Percentiles rank a stretch among this genome's conserved stretches.
Conservation (phyloP, 371 early-diverging fungal genomes). For the Lichtheimia hyalospora region DNA sequence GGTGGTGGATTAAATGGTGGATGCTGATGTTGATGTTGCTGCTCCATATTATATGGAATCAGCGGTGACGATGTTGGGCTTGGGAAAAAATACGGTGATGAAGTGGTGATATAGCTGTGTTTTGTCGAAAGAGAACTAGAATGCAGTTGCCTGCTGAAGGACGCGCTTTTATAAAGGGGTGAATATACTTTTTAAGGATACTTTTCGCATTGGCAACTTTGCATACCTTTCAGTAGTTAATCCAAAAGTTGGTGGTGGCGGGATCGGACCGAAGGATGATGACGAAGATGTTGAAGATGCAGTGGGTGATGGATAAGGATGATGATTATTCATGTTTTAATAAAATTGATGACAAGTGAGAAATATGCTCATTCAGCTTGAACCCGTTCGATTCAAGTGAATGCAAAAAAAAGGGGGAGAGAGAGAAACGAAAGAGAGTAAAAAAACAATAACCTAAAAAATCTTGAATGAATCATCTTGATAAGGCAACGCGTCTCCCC, state of each 20-base stretch:
- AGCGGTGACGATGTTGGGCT: not conserved
- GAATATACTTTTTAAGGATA: no score
- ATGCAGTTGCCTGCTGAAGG: no score
- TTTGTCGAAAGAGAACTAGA: no score
- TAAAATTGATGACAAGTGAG: not conserved
- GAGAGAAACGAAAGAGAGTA: constrained; percentile 19
- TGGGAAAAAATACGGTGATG: not conserved
- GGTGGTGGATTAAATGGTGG: not conserved
- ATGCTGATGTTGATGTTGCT: not conserved
- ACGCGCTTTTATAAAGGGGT: no score
- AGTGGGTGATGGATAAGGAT: not conserved
- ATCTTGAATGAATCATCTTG: not conserved
- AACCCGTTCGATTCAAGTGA: constrained; percentile 12
- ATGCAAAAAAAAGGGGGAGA: constrained; percentile 10
- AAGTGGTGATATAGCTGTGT: no score
- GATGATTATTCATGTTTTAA: not conserved
- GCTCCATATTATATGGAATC: not conserved
- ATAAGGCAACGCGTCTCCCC: no score
- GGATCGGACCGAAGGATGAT: not conserved
- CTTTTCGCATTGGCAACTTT: no score
- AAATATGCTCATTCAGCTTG: not conserved
- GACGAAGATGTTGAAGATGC: not conserved
- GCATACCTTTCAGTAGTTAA: not conserved
- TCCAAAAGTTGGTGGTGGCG: not conserved
- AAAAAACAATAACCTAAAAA: constrained; percentile 17